Evolutionary conservation across 768 basidiomycete species (phyloP).

Genomic region (Pulveroboletus sp.): DNA sequence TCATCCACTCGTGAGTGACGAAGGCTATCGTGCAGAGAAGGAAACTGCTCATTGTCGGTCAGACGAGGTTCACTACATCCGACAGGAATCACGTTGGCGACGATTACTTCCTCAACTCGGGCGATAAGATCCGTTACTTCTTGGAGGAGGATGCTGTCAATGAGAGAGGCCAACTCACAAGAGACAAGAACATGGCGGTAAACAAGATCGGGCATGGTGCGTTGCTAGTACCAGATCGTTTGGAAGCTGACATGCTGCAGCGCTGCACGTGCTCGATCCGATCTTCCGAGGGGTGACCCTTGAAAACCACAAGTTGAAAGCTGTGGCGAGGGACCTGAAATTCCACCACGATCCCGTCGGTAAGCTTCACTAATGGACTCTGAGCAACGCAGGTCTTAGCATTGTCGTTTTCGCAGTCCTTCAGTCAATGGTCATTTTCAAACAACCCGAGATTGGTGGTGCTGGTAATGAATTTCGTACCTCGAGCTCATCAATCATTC

Average conservation of each 20-base stretch:
- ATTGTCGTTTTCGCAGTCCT: conserved; percentile 61
- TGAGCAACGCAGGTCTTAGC: too few relatives aligned
- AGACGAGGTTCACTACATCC: conserved; percentile 88
- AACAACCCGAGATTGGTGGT: conserved; percentile 90
- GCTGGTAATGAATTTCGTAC: conserved; percentile 53
- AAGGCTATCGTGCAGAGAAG: not conserved
- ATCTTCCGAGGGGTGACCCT: conserved; percentile 76
- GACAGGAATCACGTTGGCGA: conserved; percentile 81
- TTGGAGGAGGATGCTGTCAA: conserved; percentile 86
- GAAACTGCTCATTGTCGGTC: not conserved
- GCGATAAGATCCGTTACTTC: conserved; percentile 95
- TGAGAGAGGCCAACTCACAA: conserved; percentile 60
- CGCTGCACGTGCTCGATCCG: conserved; percentile 81
- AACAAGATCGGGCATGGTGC: conserved; percentile 95
- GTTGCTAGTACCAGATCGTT: not conserved
- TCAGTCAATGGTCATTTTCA: conserved; percentile 95
- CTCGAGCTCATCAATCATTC: not conserved
- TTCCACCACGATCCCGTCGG: conserved; percentile 86
- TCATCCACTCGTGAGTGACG: conserved; percentile 73
- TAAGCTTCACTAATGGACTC: too few relatives aligned
- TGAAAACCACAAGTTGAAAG: conserved; percentile 66
- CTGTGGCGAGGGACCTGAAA: conserved; percentile 70
- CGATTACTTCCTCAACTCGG: conserved; percentile 87
- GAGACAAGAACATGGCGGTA: conserved; percentile 71
- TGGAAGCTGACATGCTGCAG: conserved; percentile 37